Percentiles rank a stretch among this genome's conserved stretches.
Conservation (phyloP, 495 filamentous ascomycete genomes). For the Penicillium soppii region DNA sequence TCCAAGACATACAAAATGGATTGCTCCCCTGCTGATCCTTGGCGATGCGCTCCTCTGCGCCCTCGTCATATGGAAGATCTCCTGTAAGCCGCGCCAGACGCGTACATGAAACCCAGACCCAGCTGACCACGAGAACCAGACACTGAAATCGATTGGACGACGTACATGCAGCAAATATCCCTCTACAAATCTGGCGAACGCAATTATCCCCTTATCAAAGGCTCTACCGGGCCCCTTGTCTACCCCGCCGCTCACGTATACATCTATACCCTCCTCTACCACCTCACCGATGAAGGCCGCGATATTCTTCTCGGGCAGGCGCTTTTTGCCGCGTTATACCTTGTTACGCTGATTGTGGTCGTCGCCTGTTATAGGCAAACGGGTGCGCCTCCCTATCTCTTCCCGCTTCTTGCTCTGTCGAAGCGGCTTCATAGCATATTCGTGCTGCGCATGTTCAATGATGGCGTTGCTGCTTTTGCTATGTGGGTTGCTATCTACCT, state of each 20-base stretch:
- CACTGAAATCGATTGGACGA: constrained; percentile 96
- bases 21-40: constrained; percentile 66
- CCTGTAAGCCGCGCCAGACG: constrained; percentile 60
- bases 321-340: constrained; percentile 76
- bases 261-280: constrained; percentile 78
- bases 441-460: constrained; percentile 91
- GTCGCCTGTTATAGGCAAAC: constrained; percentile 79
- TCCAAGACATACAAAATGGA: constrained; percentile 59
- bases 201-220: constrained; percentile 82
- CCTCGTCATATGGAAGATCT: constrained; percentile 78
- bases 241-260: constrained; percentile 94
- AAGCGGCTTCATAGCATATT: constrained; percentile 94
- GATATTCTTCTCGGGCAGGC: constrained; percentile 79
- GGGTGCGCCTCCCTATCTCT: constrained; percentile 81
- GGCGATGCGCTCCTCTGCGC: constrained; percentile 71
- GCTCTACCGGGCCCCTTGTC: constrained; percentile 87
- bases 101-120: constrained; percentile 8
- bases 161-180: constrained; percentile 91
- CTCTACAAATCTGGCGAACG: constrained; percentile 80
- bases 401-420: constrained; percentile 83
- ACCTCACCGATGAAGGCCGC: constrained; percentile 70
- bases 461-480: constrained; percentile 78
- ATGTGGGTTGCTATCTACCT: constrained; percentile 78
- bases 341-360: constrained; percentile 70
- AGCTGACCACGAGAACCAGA: constrained; percentile 53